These are phyloP conservation scores for Coemansia erecta DNA, from an alignment of 192 early-diverging fungal species.

Conservation along the genomic window DNA sequence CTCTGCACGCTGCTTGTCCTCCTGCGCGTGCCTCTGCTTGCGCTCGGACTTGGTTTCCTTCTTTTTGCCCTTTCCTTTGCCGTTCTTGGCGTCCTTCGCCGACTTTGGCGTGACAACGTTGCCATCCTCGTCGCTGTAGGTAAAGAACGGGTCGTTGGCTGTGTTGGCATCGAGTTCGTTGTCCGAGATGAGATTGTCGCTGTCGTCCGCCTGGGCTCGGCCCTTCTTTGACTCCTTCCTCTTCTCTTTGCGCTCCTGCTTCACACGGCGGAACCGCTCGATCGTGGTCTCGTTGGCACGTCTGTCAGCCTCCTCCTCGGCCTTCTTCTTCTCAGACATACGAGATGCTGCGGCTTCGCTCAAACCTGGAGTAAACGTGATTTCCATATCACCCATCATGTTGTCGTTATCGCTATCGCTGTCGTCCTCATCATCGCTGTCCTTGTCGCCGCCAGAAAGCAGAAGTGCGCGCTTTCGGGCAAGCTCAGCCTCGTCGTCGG, in stretches of 20 bases:
- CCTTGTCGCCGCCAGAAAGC: conserved; percentile 21
- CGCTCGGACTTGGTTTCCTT: conserved; percentile 49
- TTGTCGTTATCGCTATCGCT: conserved; percentile 44
- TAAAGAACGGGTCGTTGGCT: conserved; percentile 58
- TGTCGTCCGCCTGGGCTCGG: conserved; percentile 26
- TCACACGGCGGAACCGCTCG: conserved; percentile 76
- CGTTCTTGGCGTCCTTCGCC: conserved; percentile 24
- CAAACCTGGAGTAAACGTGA: conserved; percentile 92
- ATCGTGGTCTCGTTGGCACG: conserved; percentile 76
- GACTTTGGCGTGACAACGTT: not conserved
- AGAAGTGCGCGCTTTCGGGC: conserved; percentile 46
- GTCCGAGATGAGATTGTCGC: conserved; percentile 57
- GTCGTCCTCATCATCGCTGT: conserved; percentile 25
- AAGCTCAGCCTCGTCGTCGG: conserved; percentile 54
- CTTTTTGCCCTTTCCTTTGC: no score
- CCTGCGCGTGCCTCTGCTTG: conserved; percentile 59
- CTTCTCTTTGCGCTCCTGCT: conserved; percentile 73
- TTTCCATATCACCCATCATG: conserved; percentile 80
- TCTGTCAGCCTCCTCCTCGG: conserved; percentile 26
- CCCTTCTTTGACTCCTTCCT: conserved; percentile 54
- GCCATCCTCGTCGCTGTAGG: conserved; percentile 46
- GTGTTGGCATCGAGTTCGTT: conserved; percentile 55
- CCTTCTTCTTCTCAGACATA: conserved; percentile 58
- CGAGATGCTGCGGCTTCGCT: conserved; percentile 61
- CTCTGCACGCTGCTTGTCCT: conserved; percentile 63